A percentile compares a stretch with the other conserved stretches of the same genome.
phyloP scores from a whole-genome alignment of 306 rosid species.

The Oxytropis ochrocephala region DNA sequence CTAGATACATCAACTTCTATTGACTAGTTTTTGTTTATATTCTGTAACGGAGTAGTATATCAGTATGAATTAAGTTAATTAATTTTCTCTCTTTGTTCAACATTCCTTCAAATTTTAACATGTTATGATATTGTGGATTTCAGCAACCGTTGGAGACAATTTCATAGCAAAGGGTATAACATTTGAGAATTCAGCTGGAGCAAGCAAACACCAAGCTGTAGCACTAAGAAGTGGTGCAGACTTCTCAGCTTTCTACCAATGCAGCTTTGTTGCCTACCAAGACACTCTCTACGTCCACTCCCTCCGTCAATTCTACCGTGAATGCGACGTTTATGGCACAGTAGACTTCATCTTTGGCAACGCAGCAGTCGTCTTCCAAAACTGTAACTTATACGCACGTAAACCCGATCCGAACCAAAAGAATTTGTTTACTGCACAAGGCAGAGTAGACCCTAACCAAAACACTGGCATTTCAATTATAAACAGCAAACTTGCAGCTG shows the following conservation, averaged over 20 bases:
- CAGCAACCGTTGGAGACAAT: conserved; percentile 69
- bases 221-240: conserved; percentile 70
- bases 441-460: conserved; percentile 78
- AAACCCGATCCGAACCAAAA: conserved; percentile 49
- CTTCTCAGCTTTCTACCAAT: conserved; percentile 64
- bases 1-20: too few species aligned
- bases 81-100: neutral
- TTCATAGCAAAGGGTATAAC: conserved; percentile 86
- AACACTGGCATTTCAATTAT: conserved; percentile 74
- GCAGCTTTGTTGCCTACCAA: conserved; percentile 84
- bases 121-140: neutral
- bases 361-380: conserved; percentile 71
- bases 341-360: conserved; percentile 82
- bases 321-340: conserved; percentile 83
- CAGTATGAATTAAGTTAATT: neutral
- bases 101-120: neutral
- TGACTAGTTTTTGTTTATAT: too few species aligned
- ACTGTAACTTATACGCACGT: conserved; percentile 76
- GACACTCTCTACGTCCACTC: conserved; percentile 95
- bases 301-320: conserved; percentile 80
- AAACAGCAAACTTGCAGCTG: conserved; percentile 59
- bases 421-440: conserved; percentile 83
- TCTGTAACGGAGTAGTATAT: too few species aligned
- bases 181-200: conserved; percentile 77
- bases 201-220: conserved; percentile 89